Base-by-base conservation (phyloP, 768 basidiomycete genomes). In the Amanita jacksonii region DNA sequence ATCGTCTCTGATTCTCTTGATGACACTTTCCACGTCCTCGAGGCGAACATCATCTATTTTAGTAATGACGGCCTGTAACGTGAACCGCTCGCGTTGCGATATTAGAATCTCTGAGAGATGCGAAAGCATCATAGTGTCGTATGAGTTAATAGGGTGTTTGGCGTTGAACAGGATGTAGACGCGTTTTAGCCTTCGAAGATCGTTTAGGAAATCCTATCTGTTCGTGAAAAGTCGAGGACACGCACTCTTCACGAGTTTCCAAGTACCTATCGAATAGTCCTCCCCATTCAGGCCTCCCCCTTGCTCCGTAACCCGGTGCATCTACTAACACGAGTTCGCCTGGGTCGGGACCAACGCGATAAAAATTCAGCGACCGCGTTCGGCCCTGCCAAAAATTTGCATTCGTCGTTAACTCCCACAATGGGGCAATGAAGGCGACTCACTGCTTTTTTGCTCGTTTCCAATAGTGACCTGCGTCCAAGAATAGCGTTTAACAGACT, bases 271-370 rank as follows among this genome's bases (percentile, higher is more conserved):
- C 67, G 57, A 88, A 86, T 3, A 85, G 51, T 20, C 63, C 57
- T 1, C 87, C 85, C 85, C 85, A 89, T 60, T 85, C 82, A 25
- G 70, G 68, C 33, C 82, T 71, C 9, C 87, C 85, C 43, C 83
- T 69, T 7, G 69, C 62, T 38, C 87, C 87, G 56, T 89, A 90
- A 12, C 87, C 86, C 2, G 87, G 87, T 9, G 85, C 73, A 53
- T 90, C 87, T 8, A 90, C 85, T 3, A 89, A 61, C 16, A 86
- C 56, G 25, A 85, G 64, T 30, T 74, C 69, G 24, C 77, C 76
- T 19, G 73, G 67, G 5, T 74, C 73, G 2, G 59, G 51, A 3
- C 82, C 81, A n/a, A 86, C 74, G 31, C 73, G 67, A 56, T 74
- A 86, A 53, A 86, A 87, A 50, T 86, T 83, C 38, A 89, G 62